phyloP scores from a whole-genome alignment of 352 stramenopile species.

The Globisporangium polare region DNA sequence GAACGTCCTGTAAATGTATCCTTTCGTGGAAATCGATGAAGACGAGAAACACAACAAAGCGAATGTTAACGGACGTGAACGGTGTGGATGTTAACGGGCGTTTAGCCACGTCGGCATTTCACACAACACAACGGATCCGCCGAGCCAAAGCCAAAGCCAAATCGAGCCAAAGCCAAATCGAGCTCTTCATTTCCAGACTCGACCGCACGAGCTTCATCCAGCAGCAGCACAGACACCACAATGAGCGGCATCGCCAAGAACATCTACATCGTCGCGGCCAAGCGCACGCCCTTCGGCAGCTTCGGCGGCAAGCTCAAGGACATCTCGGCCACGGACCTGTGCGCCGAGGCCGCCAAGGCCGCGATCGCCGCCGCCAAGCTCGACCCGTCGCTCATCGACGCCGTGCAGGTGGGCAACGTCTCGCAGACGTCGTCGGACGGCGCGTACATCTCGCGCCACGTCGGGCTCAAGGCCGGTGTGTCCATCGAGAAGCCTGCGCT shows the following conservation, averaged over 20 bases:
- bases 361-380: constrained; percentile 75
- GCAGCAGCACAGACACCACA: constrained; percentile 5
- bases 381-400: constrained; percentile 88
- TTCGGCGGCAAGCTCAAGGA: constrained; percentile 95
- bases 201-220: too few relatives aligned
- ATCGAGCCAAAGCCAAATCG: too few relatives aligned
- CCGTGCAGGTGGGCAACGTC: constrained; percentile 96
- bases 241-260: constrained; percentile 63
- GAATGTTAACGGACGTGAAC: too few relatives aligned
- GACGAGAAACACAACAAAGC: too few relatives aligned
- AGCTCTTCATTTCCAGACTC: too few relatives aligned
- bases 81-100: too few relatives aligned
- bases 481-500: constrained; percentile 89
- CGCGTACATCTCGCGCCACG: constrained; percentile 94
- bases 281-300: constrained; percentile 94
- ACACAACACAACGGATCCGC: too few relatives aligned
- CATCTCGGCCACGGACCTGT: constrained; percentile 90
- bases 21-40: too few relatives aligned
- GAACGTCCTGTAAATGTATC: too few relatives aligned
- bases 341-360: constrained; percentile 81
- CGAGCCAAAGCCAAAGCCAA: too few relatives aligned
- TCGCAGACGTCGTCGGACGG: constrained; percentile 92
- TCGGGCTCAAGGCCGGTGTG: constrained; percentile 90
- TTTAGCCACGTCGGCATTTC: too few relatives aligned
- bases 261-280: constrained; percentile 95